Evolutionary conservation across 139 green algal species (phyloP), one percentile per base, ranked within the genome.

Genomic region (Tetradesmus obliquus): DNA sequence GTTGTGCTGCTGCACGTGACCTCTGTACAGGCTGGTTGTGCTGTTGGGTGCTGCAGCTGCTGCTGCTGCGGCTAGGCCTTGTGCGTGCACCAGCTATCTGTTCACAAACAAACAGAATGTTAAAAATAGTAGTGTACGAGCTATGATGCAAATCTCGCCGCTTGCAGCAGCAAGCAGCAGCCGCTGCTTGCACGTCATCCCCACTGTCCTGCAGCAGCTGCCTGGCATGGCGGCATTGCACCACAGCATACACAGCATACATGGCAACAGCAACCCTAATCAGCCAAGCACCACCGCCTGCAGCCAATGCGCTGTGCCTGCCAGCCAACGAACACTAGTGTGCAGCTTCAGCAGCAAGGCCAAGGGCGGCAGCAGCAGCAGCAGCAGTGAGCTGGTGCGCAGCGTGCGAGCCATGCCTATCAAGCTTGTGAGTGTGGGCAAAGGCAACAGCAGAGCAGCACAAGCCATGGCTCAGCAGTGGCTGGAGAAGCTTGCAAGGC

Each of bases 331-430:
- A 6, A 19, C 20, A 19, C 19, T 45, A 0, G 58, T 80, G 3
- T 5, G 84, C 32, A 22, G 2, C 20, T 9, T 13, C 57, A 88
- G 84, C 84, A 88, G 58, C 84, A 88, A 80, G 20, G 76, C 76
- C 76, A 53, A 53, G 24, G n/a, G 72, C 19, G 20, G 32, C 55
- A 51, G 58, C 58, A 32, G 45, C 86, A 90, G 76, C 45, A 84
- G 76, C 87, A 84, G 51, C 32, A 90, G 76, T 71, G 79, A 84
- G 32, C 81, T 95, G 17, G 94, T 92, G 4, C 87, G 93, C 45
- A 93, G 92, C 2, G 93, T 97, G 13, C 92, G 93, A 7, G 89
- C 95, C 12, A 94, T 97, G 12, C 94, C 94, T 2, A 93, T 96
- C 24, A 93, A 87, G 76, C 6, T 97, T 0, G 85, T 97, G 55